Evolutionary conservation across 2,329 filamentous ascomycete species (phyloP).

Genomic region (Arthrinium phaeospermum): DNA sequence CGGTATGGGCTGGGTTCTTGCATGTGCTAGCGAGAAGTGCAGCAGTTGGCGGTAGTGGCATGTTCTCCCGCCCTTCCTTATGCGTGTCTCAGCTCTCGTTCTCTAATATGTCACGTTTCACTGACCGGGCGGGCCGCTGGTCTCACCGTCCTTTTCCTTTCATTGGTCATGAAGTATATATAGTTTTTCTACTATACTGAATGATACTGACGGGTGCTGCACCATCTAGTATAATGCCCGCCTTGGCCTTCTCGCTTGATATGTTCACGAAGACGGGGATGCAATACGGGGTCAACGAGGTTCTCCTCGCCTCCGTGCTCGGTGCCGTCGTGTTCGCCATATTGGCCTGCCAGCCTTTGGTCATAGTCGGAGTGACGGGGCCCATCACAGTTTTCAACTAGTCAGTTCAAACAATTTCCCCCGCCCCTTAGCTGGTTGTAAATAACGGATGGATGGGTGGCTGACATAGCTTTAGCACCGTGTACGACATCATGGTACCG

Average conservation of each 20-base stretch:
- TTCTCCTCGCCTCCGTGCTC: slow-evolving; percentile 83
- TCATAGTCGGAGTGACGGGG: slow-evolving; percentile 90
- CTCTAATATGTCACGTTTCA: neutral
- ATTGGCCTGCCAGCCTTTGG: slow-evolving; percentile 81
- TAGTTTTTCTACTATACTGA: neutral
- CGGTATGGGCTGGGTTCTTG: neutral
- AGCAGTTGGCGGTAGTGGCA: neutral
- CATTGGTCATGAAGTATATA: neutral
- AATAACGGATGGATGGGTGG: neutral
- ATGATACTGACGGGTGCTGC: slow-evolving; percentile 21
- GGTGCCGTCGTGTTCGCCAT: slow-evolving; percentile 82
- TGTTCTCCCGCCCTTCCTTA: neutral
- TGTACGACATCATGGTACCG: slow-evolving; percentile 84
- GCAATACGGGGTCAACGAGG: slow-evolving; percentile 90
- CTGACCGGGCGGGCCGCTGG: neutral
- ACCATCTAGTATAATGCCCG: slow-evolving; percentile 76
- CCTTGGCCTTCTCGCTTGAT: slow-evolving; percentile 86
- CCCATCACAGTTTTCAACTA: slow-evolving; percentile 95
- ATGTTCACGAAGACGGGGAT: slow-evolving; percentile 90
- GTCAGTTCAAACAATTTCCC: slow-evolving; percentile 43
- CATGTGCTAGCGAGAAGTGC: neutral
- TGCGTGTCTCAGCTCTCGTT: neutral
- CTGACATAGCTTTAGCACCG: slow-evolving; percentile 58
- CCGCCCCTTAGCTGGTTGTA: neutral
- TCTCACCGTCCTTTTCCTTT: neutral